A percentile compares a stretch with the other conserved stretches of the same genome.
These are phyloP conservation scores for Allomyces javanicus DNA, from an alignment of 192 early-diverging fungal genomes.

Conservation along the genomic window DNA sequence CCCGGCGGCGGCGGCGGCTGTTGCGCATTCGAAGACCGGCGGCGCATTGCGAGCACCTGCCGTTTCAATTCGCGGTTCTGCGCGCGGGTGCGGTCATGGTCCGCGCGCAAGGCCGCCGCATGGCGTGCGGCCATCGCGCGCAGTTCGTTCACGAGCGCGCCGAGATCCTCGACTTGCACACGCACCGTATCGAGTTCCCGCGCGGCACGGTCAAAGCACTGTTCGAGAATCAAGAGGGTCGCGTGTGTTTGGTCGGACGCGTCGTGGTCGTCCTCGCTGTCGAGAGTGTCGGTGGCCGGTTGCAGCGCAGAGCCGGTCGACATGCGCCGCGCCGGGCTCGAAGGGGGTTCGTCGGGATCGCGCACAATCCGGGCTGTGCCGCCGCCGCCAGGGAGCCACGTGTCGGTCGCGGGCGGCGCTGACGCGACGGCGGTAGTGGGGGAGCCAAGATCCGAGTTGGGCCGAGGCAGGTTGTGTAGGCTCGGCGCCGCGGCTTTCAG, in stretches of 20 bases:
- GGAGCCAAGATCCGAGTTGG: not conserved
- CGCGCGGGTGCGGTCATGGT: no score
- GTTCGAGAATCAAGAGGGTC: not conserved
- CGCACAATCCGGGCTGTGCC: not conserved
- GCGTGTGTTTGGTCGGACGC: not conserved
- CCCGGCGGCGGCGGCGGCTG: no score
- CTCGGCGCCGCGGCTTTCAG: not conserved
- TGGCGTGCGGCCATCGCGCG: not conserved
- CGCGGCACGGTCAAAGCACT: not conserved
- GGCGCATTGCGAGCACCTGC: no score
- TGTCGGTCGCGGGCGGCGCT: not conserved
- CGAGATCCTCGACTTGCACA: not conserved
- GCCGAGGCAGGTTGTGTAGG: not conserved
- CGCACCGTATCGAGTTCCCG: not conserved
- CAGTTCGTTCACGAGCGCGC: not conserved
- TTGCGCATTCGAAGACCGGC: no score
- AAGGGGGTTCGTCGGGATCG: not conserved
- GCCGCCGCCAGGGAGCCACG: not conserved
- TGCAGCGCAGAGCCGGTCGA: not conserved
- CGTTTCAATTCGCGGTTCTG: no score
- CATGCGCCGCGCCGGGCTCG: not conserved
- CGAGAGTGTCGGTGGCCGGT: not conserved
- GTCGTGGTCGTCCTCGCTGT: not conserved
- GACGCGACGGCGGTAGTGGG: not conserved
- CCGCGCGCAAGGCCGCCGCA: no score